Evolutionary conservation across 129 eudicot species (phyloP).

Genomic region (Arctium lappa): DNA sequence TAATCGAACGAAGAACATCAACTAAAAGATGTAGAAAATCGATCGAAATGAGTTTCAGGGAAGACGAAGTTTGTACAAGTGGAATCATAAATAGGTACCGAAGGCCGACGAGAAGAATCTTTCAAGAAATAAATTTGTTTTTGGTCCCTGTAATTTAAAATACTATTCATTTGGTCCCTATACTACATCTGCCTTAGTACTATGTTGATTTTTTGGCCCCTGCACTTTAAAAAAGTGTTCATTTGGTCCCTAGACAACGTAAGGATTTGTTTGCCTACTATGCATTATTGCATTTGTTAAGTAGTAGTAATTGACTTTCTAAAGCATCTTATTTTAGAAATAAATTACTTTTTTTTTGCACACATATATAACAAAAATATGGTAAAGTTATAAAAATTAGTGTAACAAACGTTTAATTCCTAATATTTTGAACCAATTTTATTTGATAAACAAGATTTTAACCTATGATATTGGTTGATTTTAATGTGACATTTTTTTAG

Average conservation of each 20-base stretch:
- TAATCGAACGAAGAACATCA: neutral
- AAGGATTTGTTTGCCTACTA: neutral
- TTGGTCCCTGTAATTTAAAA: neutral
- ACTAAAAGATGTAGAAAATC: neutral
- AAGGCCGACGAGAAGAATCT: neutral
- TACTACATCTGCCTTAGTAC: neutral
- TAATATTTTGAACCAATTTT: too few species aligned
- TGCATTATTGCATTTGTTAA: neutral
- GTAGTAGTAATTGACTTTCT: neutral
- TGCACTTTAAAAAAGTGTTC: neutral
- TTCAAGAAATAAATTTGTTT: neutral
- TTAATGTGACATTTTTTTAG: neutral
- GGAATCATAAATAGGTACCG: constrained; percentile 33
- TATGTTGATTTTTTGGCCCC: neutral
- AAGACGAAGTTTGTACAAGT: constrained; percentile 16
- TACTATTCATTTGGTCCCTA: constrained; percentile 4
- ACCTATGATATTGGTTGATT: neutral
- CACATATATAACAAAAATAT: neutral
- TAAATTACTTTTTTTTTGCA: neutral
- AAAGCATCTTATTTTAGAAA: neutral
- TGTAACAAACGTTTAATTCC: neutral
- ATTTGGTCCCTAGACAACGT: neutral
- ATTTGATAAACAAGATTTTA: neutral
- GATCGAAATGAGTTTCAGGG: constrained; percentile 11
- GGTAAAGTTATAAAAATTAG: too few species aligned